Percentiles rank a stretch among this genome's conserved stretches.
Evolutionary conservation across 352 stramenopile species (phyloP).

Genomic region (Phytophthora rubi): DNA sequence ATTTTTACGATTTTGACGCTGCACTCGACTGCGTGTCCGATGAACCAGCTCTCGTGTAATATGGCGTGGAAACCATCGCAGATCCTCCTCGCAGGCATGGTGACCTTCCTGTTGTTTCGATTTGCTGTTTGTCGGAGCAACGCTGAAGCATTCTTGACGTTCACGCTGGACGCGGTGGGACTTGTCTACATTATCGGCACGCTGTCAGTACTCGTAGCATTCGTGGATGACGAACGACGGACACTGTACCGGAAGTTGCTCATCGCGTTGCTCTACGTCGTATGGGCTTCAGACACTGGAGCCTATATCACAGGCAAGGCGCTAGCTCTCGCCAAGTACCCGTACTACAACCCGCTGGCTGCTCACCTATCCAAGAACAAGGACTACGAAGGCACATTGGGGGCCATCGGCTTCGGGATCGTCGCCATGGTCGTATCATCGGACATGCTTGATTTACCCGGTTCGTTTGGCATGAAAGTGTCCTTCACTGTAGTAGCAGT

Average conservation of each 20-base stretch:
- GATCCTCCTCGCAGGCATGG: conserved; percentile 46
- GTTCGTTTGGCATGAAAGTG: conserved; percentile 77
- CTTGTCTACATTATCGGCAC: conserved; percentile 70
- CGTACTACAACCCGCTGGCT: conserved; percentile 81
- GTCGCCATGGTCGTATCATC: conserved; percentile 83
- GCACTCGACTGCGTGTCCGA: conserved; percentile 64
- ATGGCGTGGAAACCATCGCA: conserved; percentile 39
- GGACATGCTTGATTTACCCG: conserved; percentile 69
- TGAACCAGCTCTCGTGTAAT: conserved; percentile 59
- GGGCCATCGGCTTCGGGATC: conserved; percentile 80
- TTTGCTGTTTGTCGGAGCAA: conserved; percentile 40
- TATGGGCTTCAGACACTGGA: conserved; percentile 91
- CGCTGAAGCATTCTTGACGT: conserved; percentile 46
- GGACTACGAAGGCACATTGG: conserved; percentile 94
- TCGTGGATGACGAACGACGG: conserved; percentile 66
- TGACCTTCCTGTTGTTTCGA: conserved; percentile 55
- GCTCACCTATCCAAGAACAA: conserved; percentile 96
- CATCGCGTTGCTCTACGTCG: conserved; percentile 72
- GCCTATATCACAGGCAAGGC: conserved; percentile 93
- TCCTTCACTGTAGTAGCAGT: conserved; percentile 90
- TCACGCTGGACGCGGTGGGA: conserved; percentile 59
- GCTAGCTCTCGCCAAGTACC: conserved; percentile 86
- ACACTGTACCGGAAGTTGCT: conserved; percentile 64
- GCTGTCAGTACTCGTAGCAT: conserved; percentile 57
- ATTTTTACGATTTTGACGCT: conserved; percentile 64